Conservation (phyloP, 2,329 filamentous ascomycete genomes). For the Fusarium sterilihyphosum region DNA sequence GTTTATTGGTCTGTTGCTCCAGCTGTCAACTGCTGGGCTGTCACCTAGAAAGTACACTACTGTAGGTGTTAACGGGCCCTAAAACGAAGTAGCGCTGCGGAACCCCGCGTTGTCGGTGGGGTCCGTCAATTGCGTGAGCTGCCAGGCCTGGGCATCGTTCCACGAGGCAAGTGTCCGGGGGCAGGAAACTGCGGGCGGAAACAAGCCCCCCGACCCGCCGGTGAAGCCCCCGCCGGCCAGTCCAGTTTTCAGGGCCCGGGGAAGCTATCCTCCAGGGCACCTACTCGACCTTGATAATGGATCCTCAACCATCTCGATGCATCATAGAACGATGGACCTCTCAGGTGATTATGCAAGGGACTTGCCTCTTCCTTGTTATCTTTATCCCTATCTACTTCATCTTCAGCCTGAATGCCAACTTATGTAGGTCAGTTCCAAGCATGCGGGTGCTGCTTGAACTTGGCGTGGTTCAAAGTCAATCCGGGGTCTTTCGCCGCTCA, state of each 20-base stretch:
- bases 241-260: conserved; percentile 2
- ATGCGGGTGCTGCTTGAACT: background rate
- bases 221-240: background rate
- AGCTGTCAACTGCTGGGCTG: conserved; percentile 17
- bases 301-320: background rate
- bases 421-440: conserved; percentile 3
- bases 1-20: conserved; percentile 12
- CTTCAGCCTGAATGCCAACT: conserved; percentile 4
- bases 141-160: conserved; percentile 18
- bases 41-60: conserved; percentile 13
- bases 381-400: background rate
- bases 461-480: background rate
- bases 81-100: conserved; percentile 30
- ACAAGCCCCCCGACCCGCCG: background rate
- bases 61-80: conserved; percentile 23
- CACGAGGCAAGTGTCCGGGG: conserved; percentile 18
- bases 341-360: conserved; percentile 16
- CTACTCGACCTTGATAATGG: background rate
- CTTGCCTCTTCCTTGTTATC: conserved; percentile 1
- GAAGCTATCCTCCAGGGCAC: conserved; percentile 10
- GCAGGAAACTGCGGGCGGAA: background rate
- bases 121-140: conserved; percentile 5
- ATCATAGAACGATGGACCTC: background rate
- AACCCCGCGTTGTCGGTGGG: conserved; percentile 39
- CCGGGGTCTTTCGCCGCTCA: background rate